These are phyloP conservation scores for Kurtzmaniella quercitrusa DNA, from an alignment of 1,139 yeast species.

Conservation along the genomic window DNA sequence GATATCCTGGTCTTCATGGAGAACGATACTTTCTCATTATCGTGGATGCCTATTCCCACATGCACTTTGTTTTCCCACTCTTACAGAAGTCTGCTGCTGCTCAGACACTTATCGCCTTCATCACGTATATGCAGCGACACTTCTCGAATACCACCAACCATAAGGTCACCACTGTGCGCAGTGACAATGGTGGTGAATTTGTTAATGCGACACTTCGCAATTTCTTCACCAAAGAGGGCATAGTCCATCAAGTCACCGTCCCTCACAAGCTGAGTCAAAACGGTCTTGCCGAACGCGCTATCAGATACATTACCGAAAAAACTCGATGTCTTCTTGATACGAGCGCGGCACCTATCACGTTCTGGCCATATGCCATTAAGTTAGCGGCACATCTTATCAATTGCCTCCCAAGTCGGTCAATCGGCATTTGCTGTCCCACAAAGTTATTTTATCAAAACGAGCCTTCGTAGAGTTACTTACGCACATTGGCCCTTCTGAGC, in stretches of 20 bases:
- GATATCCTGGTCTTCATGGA: background rate
- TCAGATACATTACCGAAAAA: background rate
- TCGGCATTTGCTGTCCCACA: background rate
- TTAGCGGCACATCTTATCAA: background rate
- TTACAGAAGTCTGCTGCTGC: background rate
- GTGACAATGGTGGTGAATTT: constrained; percentile 5
- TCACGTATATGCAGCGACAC: background rate
- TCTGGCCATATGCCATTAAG: background rate
- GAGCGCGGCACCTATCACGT: background rate
- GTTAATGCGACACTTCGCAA: background rate
- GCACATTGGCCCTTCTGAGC: background rate
- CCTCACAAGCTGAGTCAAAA: constrained; percentile 2
- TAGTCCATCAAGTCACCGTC: constrained; percentile 1
- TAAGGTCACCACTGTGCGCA: background rate
- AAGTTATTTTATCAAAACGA: background rate
- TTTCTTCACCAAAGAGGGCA: background rate
- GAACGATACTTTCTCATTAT: background rate
- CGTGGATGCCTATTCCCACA: background rate
- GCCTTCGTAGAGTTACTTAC: too few species aligned
- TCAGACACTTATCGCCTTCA: background rate
- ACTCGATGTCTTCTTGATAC: background rate
- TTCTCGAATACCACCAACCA: background rate
- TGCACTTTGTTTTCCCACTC: background rate
- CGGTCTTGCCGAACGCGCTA: background rate
- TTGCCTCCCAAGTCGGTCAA: background rate